Base-by-base conservation (phyloP, 768 basidiomycete genomes). In the Tylopilus sp. region DNA sequence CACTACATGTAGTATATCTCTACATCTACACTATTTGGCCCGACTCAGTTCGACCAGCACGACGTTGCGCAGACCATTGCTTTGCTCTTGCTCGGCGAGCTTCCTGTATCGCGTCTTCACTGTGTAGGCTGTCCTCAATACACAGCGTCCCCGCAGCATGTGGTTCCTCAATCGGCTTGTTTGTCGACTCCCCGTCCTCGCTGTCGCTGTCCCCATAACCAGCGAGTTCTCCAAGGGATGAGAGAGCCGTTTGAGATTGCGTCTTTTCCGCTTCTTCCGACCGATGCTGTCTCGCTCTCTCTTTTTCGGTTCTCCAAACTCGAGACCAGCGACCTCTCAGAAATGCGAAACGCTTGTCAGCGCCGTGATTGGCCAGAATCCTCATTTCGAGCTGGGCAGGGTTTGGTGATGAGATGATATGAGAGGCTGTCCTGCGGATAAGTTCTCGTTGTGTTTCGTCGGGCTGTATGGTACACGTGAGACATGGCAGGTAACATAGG, bases 371-470 rank as follows among this genome's bases (percentile, higher is more conserved):
- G 10, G 93, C 85, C 15, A 95, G 73, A 59, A 97, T 93, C 6
- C 92, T 81, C 77, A 93, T 83, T 66, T 94, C 91, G 21, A 95
- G 76, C 56, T 92, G 83, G 0, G 84, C 80, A 15, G 89, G 79
- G 60, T 94, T 92, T 2, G 85, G 81, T 1, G 91, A 87, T 7
- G 80, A 69, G 22, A 77, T 62, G 28, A 95, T 69, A 53, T 91
- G 88, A 12, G 64, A 57, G 0, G 88, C 88, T 0, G 92, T 95
- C 47, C 85, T 80, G 11, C 72, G 69, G 83, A 97, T 93, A 11
- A 94, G 74, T 3, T 79, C 77, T 44, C 65, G 73, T 58, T 86
- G 82, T 0, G 70, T 21, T 15, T 80, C 79, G 50, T 83, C 81
- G 15, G 83, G 86, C 86, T 86, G 45, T 40, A 43, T 6, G 15